Percentiles rank a stretch among this genome's conserved stretches.
phyloP scores from a whole-genome alignment of 192 early-diverging fungal genomes.

The Podila verticillata region DNA sequence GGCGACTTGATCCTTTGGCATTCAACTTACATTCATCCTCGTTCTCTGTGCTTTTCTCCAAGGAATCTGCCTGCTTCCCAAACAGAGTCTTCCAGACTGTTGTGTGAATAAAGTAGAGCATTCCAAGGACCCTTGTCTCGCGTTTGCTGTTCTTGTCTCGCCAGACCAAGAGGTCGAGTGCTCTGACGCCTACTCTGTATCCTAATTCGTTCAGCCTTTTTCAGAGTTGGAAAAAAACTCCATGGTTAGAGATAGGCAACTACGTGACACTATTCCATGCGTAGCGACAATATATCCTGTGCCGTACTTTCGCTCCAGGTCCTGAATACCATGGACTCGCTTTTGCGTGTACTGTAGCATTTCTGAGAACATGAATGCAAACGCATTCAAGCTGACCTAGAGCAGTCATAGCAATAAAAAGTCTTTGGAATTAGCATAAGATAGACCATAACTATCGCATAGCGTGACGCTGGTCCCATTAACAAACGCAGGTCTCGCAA shows the following conservation, averaged over 20 bases:
- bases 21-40: slow-evolving; percentile 91
- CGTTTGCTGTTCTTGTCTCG: slow-evolving; percentile 90
- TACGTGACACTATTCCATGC: slow-evolving; percentile 3
- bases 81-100: slow-evolving; percentile 96
- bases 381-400: slow-evolving; percentile 82
- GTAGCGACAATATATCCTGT: background rate
- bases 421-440: background rate
- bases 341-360: slow-evolving; percentile 98
- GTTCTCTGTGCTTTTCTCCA: slow-evolving; percentile 95
- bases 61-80: slow-evolving; percentile 94
- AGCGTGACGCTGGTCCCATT: too few species aligned
- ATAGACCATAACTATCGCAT: background rate
- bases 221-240: background rate
- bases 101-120: slow-evolving; percentile 94
- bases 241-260: background rate
- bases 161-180: slow-evolving; percentile 90
- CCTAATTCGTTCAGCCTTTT: slow-evolving; percentile 84
- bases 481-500: background rate
- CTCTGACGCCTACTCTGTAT: slow-evolving; percentile 90
- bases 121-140: slow-evolving; percentile 88
- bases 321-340: slow-evolving; percentile 92
- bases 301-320: slow-evolving; percentile 90
- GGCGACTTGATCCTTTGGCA: background rate
- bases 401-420: background rate
- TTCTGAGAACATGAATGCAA: slow-evolving; percentile 93